A percentile compares a stretch with the other conserved stretches of the same genome.
These are phyloP conservation scores for Gracilaria vermiculophylla DNA, from an alignment of 23 red algal genomes.

Conservation along the genomic window DNA sequence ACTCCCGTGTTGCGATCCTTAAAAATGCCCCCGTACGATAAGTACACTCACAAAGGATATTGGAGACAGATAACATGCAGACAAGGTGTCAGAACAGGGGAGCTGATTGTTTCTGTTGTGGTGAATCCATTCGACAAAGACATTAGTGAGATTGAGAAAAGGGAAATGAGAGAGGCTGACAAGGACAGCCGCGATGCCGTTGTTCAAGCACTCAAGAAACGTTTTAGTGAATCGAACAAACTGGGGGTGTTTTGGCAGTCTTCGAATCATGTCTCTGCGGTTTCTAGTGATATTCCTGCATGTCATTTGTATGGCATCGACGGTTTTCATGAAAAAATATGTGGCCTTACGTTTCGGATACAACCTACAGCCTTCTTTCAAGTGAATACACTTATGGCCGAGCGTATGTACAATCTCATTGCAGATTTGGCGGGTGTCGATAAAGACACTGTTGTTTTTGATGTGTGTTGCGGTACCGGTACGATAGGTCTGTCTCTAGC, in stretches of 20 bases:
- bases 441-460: constrained; percentile 63
- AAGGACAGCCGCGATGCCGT: constrained; percentile 23
- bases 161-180: constrained; percentile 13
- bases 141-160: not conserved
- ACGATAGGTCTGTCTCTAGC: constrained; percentile 85
- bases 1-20: constrained; percentile 35
- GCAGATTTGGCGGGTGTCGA: constrained; percentile 48
- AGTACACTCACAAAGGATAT: constrained; percentile 60
- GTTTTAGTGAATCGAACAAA: constrained; percentile 11
- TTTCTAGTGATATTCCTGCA: constrained; percentile 49
- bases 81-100: constrained; percentile 55
- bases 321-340: constrained; percentile 58
- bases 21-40: constrained; percentile 63
- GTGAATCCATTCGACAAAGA: constrained; percentile 54
- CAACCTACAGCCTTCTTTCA: constrained; percentile 83
- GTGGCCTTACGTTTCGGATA: constrained; percentile 70
- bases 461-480: constrained; percentile 90
- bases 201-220: constrained; percentile 7
- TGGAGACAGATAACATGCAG: constrained; percentile 74
- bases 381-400: constrained; percentile 81
- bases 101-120: constrained; percentile 56
- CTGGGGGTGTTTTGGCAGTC: constrained; percentile 64
- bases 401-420: constrained; percentile 67
- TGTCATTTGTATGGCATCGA: constrained; percentile 28
- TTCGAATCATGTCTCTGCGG: constrained; percentile 43